A percentile compares a stretch with the other conserved stretches of the same genome.
These are phyloP conservation scores for Phytophthora sp. DNA, from an alignment of 352 stramenopile species.

Conservation along the genomic window DNA sequence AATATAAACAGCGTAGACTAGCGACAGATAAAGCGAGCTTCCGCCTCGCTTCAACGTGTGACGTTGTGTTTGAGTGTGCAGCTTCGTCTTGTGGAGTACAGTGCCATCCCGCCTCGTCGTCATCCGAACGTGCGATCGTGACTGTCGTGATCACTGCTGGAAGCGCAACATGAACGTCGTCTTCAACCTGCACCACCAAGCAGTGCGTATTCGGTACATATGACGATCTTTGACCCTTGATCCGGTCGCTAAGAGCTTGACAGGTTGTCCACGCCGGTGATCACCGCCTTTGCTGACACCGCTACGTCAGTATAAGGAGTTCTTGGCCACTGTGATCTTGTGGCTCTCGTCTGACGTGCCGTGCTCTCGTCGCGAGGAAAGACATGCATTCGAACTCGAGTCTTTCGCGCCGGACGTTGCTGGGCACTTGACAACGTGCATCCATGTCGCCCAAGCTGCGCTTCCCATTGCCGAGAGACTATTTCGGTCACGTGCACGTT, in stretches of 20 bases:
- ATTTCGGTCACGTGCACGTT: conserved; percentile 39
- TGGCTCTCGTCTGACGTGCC: conserved; percentile 20
- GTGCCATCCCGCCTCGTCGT: conserved; percentile 1
- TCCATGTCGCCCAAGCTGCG: conserved; percentile 9
- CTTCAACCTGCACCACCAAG: conserved; percentile 14
- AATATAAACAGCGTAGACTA: conserved; percentile 6
- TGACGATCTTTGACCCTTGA: too few species aligned
- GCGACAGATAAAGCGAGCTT: neutral
- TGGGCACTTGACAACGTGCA: conserved; percentile 18
- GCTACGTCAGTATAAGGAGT: conserved; percentile 12
- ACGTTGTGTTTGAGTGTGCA: conserved; percentile 8
- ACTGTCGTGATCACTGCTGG: conserved; percentile 9
- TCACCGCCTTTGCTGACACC: conserved; percentile 13
- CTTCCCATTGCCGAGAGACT: conserved; percentile 33
- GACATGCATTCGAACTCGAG: neutral
- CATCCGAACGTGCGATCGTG: conserved; percentile 1
- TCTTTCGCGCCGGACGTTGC: conserved; percentile 3
- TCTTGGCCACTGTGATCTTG: neutral
- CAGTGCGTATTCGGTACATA: too few species aligned
- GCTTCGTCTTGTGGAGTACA: conserved; percentile 5
- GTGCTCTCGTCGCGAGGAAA: conserved; percentile 24
- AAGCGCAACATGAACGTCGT: conserved; percentile 6
- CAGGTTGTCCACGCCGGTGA: neutral
- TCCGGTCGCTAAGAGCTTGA: too few species aligned
- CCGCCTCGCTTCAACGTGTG: neutral